phyloP scores from a whole-genome alignment of 331 rosid species.

The Quercus tomentella region DNA sequence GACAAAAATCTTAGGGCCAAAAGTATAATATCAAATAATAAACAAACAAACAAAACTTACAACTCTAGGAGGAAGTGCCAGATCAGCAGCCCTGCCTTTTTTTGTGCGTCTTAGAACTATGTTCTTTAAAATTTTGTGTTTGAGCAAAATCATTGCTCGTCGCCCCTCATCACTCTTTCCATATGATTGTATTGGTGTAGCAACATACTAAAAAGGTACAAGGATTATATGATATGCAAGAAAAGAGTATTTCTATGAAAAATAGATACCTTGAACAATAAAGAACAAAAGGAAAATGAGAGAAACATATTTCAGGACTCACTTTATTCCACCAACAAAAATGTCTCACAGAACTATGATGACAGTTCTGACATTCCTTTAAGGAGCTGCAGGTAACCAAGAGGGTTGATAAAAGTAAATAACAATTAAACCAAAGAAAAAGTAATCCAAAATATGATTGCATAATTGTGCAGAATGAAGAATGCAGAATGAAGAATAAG shows the following conservation, averaged over 20 bases:
- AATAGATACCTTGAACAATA: background rate
- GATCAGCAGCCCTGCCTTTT: constrained; percentile 89
- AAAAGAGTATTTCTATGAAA: constrained; percentile 1
- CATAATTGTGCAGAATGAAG: background rate
- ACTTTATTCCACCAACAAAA: constrained; percentile 99
- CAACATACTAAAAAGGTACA: constrained; percentile 52
- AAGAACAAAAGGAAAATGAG: constrained; percentile 3
- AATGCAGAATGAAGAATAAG: background rate
- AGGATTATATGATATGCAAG: constrained; percentile 12
- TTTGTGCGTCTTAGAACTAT: constrained; percentile 80
- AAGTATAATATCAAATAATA: background rate
- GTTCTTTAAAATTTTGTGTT: constrained; percentile 64
- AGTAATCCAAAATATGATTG: background rate
- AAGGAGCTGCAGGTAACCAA: constrained; percentile 43
- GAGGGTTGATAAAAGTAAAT: constrained; percentile 7
- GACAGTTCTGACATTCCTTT: constrained; percentile 55
- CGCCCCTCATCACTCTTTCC: constrained; percentile 30
- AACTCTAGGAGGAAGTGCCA: constrained; percentile 92
- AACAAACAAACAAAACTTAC: constrained; percentile 39
- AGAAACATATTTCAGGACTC: constrained; percentile 29
- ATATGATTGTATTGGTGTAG: constrained; percentile 58
- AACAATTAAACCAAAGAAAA: background rate
- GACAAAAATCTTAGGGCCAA: background rate
- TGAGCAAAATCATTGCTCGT: constrained; percentile 86
- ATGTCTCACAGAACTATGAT: constrained; percentile 80